These are phyloP conservation scores for Trichoderma erinaceum DNA, from an alignment of 495 filamentous ascomycete genomes.

Conservation along the genomic window DNA sequence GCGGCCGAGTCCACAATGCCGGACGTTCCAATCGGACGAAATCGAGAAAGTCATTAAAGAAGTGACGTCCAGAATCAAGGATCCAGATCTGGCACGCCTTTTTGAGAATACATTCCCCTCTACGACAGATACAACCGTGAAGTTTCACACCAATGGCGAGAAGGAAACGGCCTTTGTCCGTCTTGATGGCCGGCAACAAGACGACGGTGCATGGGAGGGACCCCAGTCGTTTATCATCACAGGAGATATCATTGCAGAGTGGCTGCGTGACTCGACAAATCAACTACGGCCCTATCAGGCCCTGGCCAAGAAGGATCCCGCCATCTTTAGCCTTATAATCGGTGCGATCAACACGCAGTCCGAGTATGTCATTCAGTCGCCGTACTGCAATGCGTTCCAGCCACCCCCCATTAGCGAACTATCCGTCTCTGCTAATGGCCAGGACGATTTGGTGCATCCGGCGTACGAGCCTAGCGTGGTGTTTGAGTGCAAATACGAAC, in stretches of 20 bases:
- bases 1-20: slow-evolving; percentile 70
- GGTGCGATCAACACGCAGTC: slow-evolving; percentile 96
- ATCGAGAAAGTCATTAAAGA: slow-evolving; percentile 86
- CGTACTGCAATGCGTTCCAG: slow-evolving; percentile 98
- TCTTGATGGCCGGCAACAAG: slow-evolving; percentile 18
- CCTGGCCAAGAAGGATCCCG: slow-evolving; percentile 71
- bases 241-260: slow-evolving; percentile 97
- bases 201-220: slow-evolving; percentile 66
- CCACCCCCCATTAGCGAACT: slow-evolving; percentile 79
- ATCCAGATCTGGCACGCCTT: slow-evolving; percentile 83
- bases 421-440: slow-evolving; percentile 59
- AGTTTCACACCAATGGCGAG: slow-evolving; percentile 47
- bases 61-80: slow-evolving; percentile 69
- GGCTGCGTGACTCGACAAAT: slow-evolving; percentile 96
- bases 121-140: slow-evolving; percentile 85
- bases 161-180: slow-evolving; percentile 25
- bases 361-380: slow-evolving; percentile 87
- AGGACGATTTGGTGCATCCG: slow-evolving; percentile 80
- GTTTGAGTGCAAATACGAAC: slow-evolving; percentile 98
- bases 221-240: slow-evolving; percentile 94
- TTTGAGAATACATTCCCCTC: slow-evolving; percentile 98
- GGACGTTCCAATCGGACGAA: slow-evolving; percentile 76
- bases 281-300: slow-evolving; percentile 85
- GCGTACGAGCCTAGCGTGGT: slow-evolving; percentile 75
- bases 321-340: slow-evolving; percentile 70